A percentile compares a stretch with the other conserved stretches of the same genome.
Evolutionary conservation across 2,329 filamentous ascomycete genomes (phyloP).

Genomic region (Fusarium circinatum): DNA sequence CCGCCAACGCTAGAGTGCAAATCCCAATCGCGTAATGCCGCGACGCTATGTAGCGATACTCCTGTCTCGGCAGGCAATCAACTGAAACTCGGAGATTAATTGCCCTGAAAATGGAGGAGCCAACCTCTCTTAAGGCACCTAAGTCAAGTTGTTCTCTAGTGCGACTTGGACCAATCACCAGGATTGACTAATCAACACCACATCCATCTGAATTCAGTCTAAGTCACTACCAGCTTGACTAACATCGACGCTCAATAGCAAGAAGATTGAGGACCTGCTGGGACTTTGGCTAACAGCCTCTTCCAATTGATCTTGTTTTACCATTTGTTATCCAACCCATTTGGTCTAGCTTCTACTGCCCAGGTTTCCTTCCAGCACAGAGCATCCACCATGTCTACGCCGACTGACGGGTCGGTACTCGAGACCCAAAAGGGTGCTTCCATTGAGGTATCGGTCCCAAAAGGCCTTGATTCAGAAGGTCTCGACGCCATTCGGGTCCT

Average conservation of each 20-base stretch:
- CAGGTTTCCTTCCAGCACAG: neutral
- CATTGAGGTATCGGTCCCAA: neutral
- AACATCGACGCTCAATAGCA: neutral
- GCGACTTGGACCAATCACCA: neutral
- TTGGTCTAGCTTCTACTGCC: neutral
- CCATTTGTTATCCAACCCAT: neutral
- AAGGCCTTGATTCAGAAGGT: neutral
- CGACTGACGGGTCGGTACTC: neutral
- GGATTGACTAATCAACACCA: neutral
- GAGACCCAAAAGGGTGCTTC: neutral
- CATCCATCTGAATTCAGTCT: neutral
- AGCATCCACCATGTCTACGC: neutral
- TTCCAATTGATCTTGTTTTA: neutral
- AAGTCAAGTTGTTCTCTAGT: neutral
- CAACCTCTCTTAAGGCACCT: neutral
- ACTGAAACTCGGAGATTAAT: neutral
- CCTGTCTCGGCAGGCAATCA: neutral
- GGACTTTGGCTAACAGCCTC: neutral
- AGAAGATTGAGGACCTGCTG: neutral
- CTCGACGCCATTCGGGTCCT: neutral
- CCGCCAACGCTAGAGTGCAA: neutral
- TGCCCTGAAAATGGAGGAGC: neutral
- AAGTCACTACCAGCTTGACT: neutral
- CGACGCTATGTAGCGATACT: neutral
- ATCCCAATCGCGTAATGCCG: neutral